These are phyloP conservation scores for Orbilia ellipsospora DNA, from an alignment of 2,329 filamentous ascomycete genomes.

Conservation along the genomic window DNA sequence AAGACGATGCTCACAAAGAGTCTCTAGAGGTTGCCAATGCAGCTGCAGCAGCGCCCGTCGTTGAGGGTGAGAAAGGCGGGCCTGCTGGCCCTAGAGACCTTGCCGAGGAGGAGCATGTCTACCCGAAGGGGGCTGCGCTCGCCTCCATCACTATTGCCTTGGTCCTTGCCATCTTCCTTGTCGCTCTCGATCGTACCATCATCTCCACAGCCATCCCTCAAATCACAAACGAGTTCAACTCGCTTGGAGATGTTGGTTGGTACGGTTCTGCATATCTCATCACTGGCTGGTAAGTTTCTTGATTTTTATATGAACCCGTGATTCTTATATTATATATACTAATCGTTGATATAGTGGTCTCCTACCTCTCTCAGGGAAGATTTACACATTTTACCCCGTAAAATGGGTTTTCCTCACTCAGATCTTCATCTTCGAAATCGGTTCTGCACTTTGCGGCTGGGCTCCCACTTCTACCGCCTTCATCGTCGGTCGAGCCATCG, in stretches of 20 bases:
- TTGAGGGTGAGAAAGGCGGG: constrained; percentile 17
- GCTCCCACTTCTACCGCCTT: constrained; percentile 67
- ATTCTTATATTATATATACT: background rate
- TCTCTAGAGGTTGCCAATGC: constrained; percentile 30
- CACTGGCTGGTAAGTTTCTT: constrained; percentile 61
- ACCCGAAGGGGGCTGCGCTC: constrained; percentile 36
- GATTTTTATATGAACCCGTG: background rate
- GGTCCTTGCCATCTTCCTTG: constrained; percentile 69
- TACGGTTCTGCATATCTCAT: constrained; percentile 63
- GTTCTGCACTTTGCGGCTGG: constrained; percentile 69
- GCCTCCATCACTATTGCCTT: constrained; percentile 63
- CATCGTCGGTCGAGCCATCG: constrained; percentile 68
- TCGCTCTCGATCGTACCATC: constrained; percentile 71
- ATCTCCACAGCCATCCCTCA: constrained; percentile 68
- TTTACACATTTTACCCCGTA: constrained; percentile 63
- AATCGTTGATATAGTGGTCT: constrained; percentile 56
- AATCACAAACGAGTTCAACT: constrained; percentile 68
- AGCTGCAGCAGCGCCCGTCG: background rate
- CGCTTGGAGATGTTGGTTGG: constrained; percentile 63
- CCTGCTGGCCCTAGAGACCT: constrained; percentile 7
- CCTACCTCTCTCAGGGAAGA: constrained; percentile 63
- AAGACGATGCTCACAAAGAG: background rate
- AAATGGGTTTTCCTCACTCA: constrained; percentile 58
- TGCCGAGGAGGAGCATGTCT: constrained; percentile 32
- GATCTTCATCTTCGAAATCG: constrained; percentile 59